Conservation (phyloP, 1,284 basidiomycete species). For the Leucoagaricus sp. region DNA sequence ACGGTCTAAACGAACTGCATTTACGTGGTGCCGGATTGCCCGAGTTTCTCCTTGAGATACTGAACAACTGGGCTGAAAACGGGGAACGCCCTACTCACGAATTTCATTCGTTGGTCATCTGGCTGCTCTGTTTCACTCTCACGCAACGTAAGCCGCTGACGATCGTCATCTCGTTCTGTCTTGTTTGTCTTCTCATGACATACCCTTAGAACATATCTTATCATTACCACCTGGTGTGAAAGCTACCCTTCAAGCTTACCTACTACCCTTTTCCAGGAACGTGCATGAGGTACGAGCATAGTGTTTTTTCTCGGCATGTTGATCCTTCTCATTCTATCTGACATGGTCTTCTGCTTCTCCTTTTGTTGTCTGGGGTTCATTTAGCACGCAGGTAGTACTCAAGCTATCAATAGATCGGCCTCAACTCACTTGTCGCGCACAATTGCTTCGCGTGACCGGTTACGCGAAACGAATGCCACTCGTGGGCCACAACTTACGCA, state of each 20-base stretch:
- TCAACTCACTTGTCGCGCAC: not conserved
- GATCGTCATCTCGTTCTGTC: conserved; percentile 19
- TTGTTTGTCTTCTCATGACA: conserved; percentile 21
- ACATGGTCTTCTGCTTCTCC: not conserved
- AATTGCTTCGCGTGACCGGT: conserved; percentile 1
- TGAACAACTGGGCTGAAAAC: conserved; percentile 24
- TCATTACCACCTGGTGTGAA: conserved; percentile 17
- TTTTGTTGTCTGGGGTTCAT: not conserved
- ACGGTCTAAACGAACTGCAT: conserved; percentile 43
- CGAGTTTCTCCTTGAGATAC: conserved; percentile 37
- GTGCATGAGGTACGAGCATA: conserved; percentile 5
- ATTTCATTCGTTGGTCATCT: conserved; percentile 32
- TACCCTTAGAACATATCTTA: conserved; percentile 13
- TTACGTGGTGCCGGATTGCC: conserved; percentile 29
- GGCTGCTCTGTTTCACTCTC: conserved; percentile 41
- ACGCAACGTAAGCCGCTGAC: conserved; percentile 24
- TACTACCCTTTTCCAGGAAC: conserved; percentile 6
- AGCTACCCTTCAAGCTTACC: not conserved
- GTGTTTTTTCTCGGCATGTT: not conserved
- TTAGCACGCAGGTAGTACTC: not conserved
- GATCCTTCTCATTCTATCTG: conserved; percentile 3
- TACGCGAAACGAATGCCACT: not conserved
- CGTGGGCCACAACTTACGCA: not conserved
- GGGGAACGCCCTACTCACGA: conserved; percentile 12
- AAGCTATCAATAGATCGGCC: not conserved